Conservation (phyloP, 2,329 filamentous ascomycete species). For the Ascosphaera pollenicola region DNA sequence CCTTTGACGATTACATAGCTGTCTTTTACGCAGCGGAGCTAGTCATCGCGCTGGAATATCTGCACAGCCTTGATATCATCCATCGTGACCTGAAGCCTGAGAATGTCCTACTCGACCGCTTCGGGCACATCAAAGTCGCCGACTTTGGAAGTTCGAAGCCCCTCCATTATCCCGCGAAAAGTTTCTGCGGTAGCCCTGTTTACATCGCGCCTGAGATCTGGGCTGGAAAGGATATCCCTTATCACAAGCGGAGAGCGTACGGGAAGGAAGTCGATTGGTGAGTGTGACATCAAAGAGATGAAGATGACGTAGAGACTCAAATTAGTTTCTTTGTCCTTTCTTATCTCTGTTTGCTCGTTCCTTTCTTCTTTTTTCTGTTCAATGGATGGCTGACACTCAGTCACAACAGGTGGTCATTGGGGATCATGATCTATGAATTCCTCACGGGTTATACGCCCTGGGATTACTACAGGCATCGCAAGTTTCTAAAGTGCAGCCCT, state of each 20-base stretch:
- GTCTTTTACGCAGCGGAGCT: constrained; percentile 99
- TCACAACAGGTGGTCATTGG: constrained; percentile 69
- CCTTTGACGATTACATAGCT: constrained; percentile 93
- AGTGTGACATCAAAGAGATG: constrained; percentile 24
- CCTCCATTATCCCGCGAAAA: constrained; percentile 98
- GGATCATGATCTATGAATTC: constrained; percentile 99
- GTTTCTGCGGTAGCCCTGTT: constrained; percentile 88
- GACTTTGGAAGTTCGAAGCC: constrained; percentile 98
- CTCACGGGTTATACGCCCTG: constrained; percentile 95
- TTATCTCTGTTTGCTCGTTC: constrained; percentile 1
- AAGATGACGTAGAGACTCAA: too few species aligned
- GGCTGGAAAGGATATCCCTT: constrained; percentile 93
- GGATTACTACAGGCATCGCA: constrained; percentile 88
- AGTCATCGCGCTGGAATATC: constrained; percentile 80
- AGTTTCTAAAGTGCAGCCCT: background rate
- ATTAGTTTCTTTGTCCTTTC: too few species aligned
- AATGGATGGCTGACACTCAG: background rate
- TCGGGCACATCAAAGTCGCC: constrained; percentile 90
- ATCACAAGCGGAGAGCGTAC: too few species aligned
- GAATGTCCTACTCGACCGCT: constrained; percentile 74
- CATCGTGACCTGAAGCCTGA: constrained; percentile 95
- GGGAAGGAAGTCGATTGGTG: constrained; percentile 99
- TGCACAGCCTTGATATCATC: constrained; percentile 89
- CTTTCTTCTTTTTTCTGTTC: constrained; percentile 2
- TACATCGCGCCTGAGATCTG: constrained; percentile 96